Evolutionary conservation across 2,329 filamentous ascomycete genomes (phyloP), one percentile per base, ranked within the genome.

Genomic region (Diaporthe aspalathi): DNA sequence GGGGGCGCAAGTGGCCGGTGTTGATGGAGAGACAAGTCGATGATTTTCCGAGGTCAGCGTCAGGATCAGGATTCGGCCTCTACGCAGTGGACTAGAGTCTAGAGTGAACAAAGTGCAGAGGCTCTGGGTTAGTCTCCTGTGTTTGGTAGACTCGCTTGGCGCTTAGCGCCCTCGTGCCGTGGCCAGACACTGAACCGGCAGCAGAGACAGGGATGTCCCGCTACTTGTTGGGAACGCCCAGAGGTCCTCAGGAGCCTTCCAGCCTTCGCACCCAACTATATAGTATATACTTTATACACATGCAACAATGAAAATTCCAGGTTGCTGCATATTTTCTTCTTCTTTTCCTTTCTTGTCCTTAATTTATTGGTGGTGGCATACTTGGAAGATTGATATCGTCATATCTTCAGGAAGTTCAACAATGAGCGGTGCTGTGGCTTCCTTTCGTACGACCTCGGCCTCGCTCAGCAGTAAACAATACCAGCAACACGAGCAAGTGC

Each of bases 11-110:
- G 38, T 43, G 60, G 67, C 67, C 27, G 60, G 68, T 20, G 70
- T 67, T 47, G 70, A 72, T 70, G 67, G 32, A 35, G 67, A 49
- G 56, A 60, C 49, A 56, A 68, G 65, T 22, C 69, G 67, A 53
- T 53, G 70, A 72, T 70, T 69, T 70, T 32, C 60, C 38, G 35
- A 65, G 29, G 60, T 65, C 60, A 50, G 60, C n/a, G 60, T 65
- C 60, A 50, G 60, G 43, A 63, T 69, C 38, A 54, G 67, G 60
- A 56, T 65, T 45, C 56, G 45, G 66, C 66, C 52, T 72, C 49
- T 66, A 43, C 54, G 14, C 56, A 60, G 56, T 45, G 56, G 56
- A 45, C 56, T 45, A 54, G 67, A 20, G n/a, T 29, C 56, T 45
- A 54, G 67, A 20, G n/a, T 29, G 45, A 65, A 38, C 60, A 50